Base-by-base conservation (phyloP, 495 filamentous ascomycete species). In the Diplogelasinospora grovesii region DNA sequence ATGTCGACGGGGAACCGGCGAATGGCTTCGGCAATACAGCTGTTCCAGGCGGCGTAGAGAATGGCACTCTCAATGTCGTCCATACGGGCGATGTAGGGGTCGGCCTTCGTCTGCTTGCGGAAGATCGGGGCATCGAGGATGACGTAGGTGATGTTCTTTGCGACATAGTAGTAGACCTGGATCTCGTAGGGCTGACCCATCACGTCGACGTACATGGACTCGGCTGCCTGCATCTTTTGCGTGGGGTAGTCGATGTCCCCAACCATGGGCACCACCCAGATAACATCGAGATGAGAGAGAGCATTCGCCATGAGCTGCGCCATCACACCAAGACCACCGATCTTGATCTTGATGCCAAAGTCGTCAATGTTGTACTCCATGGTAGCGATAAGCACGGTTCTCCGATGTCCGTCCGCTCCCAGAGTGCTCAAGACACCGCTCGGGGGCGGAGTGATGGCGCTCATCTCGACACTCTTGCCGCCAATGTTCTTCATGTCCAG, bases 191-290 rank as follows among this genome's bases (percentile, higher is more conserved):
- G 58, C 40, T 81, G 75, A 19, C 72, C 81, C 30, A 86, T 62
- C n/a, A 86, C 74, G 3, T 66, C 78, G 13, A 84, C 75, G 22
- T 64, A 66, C 71, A 86, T 85, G 1, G 79, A 67, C 32, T 82
- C 78, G 1, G 73, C 79, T 0, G 53, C 61, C 43, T 75, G 64
- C 43, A 52, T 56, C 19, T 37, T 39, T 43, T 83, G 79, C 8
- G 65, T 52, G 0, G 81, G 82, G 45, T 85, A 85, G 11, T 81
- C 68, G 18, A 86, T 63, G 21, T 74, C 82, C 14, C 79, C 81
- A 13, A 84, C 80, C 52, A 79, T 79, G n/a, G 81, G 82, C 26
- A 86, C 75, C n/a, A 86, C 80, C 82, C 81, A 86, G 35, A 85
- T 75, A 6, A 85, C 62, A 52, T 86, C 73, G 45, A 82, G 75